phyloP scores from a whole-genome alignment of 2,329 filamentous ascomycete genomes.

The Alternaria ventricosa region DNA sequence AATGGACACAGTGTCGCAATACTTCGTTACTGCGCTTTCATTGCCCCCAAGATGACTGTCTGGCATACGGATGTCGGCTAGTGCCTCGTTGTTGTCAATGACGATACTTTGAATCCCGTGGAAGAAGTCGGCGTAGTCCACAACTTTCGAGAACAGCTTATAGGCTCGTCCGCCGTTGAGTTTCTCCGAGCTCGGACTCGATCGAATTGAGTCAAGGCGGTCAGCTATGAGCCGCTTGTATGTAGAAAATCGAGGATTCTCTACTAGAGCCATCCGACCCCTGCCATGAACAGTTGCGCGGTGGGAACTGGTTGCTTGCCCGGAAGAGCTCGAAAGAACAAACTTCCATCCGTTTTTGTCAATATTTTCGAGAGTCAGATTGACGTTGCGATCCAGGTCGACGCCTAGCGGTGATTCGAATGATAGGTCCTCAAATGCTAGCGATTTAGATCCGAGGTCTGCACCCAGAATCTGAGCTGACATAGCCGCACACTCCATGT shows the following conservation, averaged over 20 bases:
- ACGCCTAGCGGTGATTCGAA: constrained; percentile 17
- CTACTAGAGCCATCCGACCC: constrained; percentile 5
- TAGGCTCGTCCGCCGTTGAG: constrained; percentile 21
- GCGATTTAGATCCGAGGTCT: background rate
- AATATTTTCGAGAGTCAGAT: background rate
- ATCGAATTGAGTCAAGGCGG: constrained; percentile 2
- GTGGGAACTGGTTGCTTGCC: background rate
- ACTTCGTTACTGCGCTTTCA: constrained; percentile 14
- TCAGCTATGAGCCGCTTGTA: constrained; percentile 18
- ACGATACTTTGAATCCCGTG: constrained; percentile 18
- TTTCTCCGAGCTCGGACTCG: constrained; percentile 8
- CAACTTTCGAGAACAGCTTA: constrained; percentile 21
- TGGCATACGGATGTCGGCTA: constrained; percentile 14
- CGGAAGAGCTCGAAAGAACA: constrained; percentile 5
- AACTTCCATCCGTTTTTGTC: constrained; percentile 4
- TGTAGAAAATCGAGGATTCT: constrained; percentile 3
- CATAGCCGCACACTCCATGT: constrained; percentile 28
- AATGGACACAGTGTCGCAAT: constrained; percentile 22
- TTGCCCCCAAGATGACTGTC: constrained; percentile 7
- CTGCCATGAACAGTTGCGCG: constrained; percentile 8
- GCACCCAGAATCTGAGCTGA: constrained; percentile 6
- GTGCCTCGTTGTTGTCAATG: constrained; percentile 19
- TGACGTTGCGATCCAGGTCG: constrained; percentile 6
- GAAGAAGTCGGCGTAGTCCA: constrained; percentile 19
- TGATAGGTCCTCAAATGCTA: constrained; percentile 12